Conservation (phyloP, 495 filamentous ascomycete species). For the Neurospora discreta region DNA sequence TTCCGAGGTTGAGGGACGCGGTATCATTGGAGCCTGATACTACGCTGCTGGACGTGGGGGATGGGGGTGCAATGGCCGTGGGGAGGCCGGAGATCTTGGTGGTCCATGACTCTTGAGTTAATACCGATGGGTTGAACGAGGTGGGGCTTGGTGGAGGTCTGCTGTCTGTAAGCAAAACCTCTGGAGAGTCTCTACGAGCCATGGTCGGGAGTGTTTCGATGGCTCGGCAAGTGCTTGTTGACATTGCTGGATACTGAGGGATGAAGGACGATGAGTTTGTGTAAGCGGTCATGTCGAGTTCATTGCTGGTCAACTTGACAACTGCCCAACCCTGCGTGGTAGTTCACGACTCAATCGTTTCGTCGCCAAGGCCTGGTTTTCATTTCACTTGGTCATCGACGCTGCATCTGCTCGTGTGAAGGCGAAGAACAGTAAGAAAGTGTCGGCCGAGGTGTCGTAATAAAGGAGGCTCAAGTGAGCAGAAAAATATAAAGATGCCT, state of each 20-base stretch:
- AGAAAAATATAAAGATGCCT: background rate
- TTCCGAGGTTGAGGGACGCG: constrained; percentile 6
- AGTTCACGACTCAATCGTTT: too few species aligned
- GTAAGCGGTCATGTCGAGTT: background rate
- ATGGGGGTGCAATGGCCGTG: background rate
- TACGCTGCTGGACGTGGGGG: background rate
- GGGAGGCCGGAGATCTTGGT: background rate
- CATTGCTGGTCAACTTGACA: too few species aligned
- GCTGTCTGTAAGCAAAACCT: constrained; percentile 2
- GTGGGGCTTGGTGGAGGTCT: background rate
- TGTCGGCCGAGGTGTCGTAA: too few species aligned
- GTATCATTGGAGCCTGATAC: background rate
- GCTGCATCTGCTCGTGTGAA: too few species aligned
- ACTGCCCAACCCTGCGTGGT: too few species aligned
- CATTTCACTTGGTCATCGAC: too few species aligned
- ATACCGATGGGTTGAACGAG: background rate
- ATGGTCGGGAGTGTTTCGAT: background rate
- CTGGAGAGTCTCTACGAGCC: background rate
- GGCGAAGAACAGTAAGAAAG: too few species aligned
- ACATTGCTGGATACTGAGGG: background rate
- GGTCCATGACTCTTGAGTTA: background rate
- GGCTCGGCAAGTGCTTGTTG: background rate
- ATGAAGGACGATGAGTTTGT: background rate
- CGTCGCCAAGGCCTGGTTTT: too few species aligned
- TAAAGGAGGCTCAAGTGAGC: background rate